phyloP scores from a whole-genome alignment of 805 yeast genomes.

The Yarrowia osloensis region DNA sequence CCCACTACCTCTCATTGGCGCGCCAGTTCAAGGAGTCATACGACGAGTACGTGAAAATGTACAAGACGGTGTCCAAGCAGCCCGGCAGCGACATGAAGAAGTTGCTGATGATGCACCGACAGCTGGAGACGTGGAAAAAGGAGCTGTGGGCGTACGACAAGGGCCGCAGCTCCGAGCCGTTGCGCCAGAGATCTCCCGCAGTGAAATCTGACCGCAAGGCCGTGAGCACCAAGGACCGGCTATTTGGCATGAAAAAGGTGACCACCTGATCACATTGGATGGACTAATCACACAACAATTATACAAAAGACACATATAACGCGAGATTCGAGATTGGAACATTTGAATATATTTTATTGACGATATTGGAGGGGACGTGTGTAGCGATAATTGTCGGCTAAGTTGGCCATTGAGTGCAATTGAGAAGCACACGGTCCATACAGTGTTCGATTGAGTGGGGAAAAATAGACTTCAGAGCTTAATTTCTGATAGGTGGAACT shows the following conservation, averaged over 20 bases:
- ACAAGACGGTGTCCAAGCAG: slow-evolving; percentile 41
- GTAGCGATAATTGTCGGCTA: neutral
- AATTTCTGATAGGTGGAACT: neutral
- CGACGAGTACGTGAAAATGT: slow-evolving; percentile 53
- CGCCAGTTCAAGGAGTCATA: slow-evolving; percentile 51
- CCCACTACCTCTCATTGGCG: slow-evolving; percentile 45
- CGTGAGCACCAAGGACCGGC: slow-evolving; percentile 22
- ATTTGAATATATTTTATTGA: slow-evolving; percentile 12
- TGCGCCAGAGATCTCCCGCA: slow-evolving; percentile 30
- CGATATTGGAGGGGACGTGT: neutral
- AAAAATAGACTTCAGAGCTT: neutral
- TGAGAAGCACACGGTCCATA: neutral
- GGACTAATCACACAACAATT: no score
- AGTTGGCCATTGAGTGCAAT: slow-evolving; percentile 5
- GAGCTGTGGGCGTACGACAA: slow-evolving; percentile 50
- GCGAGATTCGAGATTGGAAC: slow-evolving; percentile 2
- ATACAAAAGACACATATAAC: neutral
- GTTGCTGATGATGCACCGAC: slow-evolving; percentile 54
- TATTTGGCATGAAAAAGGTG: slow-evolving; percentile 26
- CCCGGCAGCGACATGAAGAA: slow-evolving; percentile 44
- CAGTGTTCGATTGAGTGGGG: neutral
- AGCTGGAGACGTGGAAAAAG: slow-evolving; percentile 57
- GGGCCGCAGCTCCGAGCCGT: neutral
- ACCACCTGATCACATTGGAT: no score
- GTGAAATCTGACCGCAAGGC: slow-evolving; percentile 29